Conservation (phyloP, 345 rosid genomes). For the Ceriops zippeliana region DNA sequence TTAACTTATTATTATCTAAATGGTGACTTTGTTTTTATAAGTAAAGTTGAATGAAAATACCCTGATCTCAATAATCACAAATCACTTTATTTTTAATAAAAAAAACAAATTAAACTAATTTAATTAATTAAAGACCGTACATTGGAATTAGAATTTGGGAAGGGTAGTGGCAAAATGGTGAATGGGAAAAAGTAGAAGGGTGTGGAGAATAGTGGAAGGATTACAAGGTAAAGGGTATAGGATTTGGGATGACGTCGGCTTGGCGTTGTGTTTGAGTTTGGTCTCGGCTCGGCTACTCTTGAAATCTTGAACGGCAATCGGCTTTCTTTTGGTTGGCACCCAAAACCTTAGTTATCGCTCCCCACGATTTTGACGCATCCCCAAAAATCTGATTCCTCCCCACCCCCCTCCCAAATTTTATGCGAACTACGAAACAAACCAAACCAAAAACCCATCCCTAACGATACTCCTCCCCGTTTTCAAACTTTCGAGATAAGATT, state of each 20-base stretch:
- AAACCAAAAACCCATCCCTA: neutral
- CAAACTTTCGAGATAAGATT: constrained; percentile 21
- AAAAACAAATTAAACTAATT: too few relatives aligned
- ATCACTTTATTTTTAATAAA: too few relatives aligned
- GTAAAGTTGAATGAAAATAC: too few relatives aligned
- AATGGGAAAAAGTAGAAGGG: neutral
- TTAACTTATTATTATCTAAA: too few relatives aligned
- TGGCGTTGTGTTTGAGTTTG: neutral
- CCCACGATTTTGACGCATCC: constrained; percentile 1
- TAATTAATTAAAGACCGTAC: too few relatives aligned
- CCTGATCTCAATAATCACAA: too few relatives aligned
- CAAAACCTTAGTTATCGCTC: neutral
- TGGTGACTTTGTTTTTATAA: too few relatives aligned
- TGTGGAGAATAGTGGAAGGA: neutral
- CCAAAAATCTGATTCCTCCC: constrained; percentile 15
- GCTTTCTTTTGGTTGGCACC: neutral
- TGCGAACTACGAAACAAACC: neutral
- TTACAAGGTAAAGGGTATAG: neutral
- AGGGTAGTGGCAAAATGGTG: constrained; percentile 1
- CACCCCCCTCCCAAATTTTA: neutral
- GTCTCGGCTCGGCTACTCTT: neutral
- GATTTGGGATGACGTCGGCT: neutral
- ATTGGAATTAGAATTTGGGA: too few relatives aligned
- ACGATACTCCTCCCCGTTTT: neutral
- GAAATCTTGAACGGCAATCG: too few relatives aligned